These are phyloP conservation scores for Puccinia polysora DNA, from an alignment of 1,284 basidiomycete genomes.

Conservation along the genomic window DNA sequence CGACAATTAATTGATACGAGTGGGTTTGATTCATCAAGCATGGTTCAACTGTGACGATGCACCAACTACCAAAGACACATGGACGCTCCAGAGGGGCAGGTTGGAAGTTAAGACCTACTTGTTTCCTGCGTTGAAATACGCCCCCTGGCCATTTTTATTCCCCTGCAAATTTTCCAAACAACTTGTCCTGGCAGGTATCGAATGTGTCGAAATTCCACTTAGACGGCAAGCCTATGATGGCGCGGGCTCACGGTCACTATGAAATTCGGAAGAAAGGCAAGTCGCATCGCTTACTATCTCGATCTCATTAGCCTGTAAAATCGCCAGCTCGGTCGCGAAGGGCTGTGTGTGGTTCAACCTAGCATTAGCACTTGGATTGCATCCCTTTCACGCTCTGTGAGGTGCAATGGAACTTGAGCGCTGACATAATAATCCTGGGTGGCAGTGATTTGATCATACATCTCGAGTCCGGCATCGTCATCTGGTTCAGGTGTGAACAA, in stretches of 20 bases:
- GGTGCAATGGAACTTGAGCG: neutral
- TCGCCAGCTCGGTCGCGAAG: constrained; percentile 37
- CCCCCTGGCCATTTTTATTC: neutral
- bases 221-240: constrained; percentile 17
- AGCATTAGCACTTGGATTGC: too few relatives aligned
- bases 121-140: too few relatives aligned
- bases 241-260: neutral
- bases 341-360: constrained; percentile 12
- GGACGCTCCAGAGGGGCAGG: too few relatives aligned
- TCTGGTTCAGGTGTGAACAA: constrained; percentile 7
- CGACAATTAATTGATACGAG: too few relatives aligned
- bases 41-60: too few relatives aligned
- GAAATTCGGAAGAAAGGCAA: neutral
- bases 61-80: too few relatives aligned
- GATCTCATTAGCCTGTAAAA: constrained; percentile 16
- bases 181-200: neutral
- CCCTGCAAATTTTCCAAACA: neutral
- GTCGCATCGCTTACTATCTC: constrained; percentile 30
- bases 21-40: too few relatives aligned
- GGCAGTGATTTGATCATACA: constrained; percentile 38
- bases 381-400: too few relatives aligned
- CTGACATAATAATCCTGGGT: constrained; percentile 41
- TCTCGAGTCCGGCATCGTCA: constrained; percentile 28
- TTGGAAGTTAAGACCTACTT: too few relatives aligned
- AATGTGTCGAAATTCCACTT: constrained; percentile 8